Evolutionary conservation across 2,329 filamentous ascomycete species (phyloP).

Genomic region (Sodiomyces alkalinus): DNA sequence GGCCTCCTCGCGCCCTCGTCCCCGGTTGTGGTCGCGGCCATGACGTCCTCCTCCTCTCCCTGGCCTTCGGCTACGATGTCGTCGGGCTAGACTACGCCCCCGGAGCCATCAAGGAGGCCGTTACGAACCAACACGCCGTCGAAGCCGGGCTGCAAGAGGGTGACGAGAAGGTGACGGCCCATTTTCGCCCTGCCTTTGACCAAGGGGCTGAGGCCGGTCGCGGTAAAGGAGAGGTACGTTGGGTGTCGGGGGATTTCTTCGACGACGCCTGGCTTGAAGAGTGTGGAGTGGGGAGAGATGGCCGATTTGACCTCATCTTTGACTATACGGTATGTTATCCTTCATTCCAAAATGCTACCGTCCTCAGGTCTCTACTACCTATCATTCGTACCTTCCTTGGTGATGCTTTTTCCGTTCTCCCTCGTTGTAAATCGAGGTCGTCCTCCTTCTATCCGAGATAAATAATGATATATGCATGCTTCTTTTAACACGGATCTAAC

Average conservation of each 20-base stretch:
- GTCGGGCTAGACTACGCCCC: constrained; percentile 57
- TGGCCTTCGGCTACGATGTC: constrained; percentile 61
- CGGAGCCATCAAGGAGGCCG: constrained; percentile 27
- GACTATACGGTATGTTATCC: constrained; percentile 41
- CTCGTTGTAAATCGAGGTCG: no score
- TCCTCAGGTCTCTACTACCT: no score
- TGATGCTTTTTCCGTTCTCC: no score
- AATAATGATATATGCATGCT: no score
- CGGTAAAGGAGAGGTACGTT: constrained; percentile 35
- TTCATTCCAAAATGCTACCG: no score
- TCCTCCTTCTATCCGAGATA: no score
- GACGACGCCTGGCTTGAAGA: constrained; percentile 37
- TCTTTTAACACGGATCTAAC: constrained; percentile 1
- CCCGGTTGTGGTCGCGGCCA: constrained; percentile 74
- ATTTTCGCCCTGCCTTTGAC: constrained; percentile 27
- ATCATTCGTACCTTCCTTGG: no score
- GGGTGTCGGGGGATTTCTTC: constrained; percentile 54
- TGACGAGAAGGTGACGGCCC: no score
- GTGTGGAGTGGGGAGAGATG: constrained; percentile 21
- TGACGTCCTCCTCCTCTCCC: constrained; percentile 63
- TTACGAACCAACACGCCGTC: constrained; percentile 21
- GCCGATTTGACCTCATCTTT: constrained; percentile 49
- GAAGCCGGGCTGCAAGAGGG: constrained; percentile 17
- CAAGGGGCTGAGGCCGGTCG: constrained; percentile 19
- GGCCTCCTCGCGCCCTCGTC: constrained; percentile 46